Percentiles rank a stretch among this genome's conserved stretches.
phyloP scores from a whole-genome alignment of 352 stramenopile species.

The Aphanomyces euteiches region DNA sequence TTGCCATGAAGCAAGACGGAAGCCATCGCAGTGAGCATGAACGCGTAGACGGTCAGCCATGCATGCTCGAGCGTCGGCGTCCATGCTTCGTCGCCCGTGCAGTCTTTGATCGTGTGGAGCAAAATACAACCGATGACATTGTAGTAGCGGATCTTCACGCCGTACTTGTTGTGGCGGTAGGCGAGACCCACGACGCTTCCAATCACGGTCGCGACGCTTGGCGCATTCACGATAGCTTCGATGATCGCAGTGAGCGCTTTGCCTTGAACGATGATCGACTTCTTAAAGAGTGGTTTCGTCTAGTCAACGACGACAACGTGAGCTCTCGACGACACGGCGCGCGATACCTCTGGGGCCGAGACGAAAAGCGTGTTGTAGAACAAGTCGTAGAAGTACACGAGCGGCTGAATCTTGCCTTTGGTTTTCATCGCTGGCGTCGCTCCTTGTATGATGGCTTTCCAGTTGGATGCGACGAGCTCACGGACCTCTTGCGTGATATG shows the following conservation, averaged over 20 bases:
- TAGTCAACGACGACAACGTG: background rate
- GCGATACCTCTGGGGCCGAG: constrained; percentile 33
- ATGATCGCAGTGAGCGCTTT: constrained; percentile 44
- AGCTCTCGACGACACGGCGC: background rate
- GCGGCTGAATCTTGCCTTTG: constrained; percentile 26
- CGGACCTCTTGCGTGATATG: constrained; percentile 14
- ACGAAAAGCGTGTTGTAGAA: constrained; percentile 47
- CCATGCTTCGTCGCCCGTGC: constrained; percentile 31
- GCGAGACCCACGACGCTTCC: constrained; percentile 33
- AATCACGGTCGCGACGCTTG: constrained; percentile 38
- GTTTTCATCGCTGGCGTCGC: constrained; percentile 18
- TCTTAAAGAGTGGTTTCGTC: constrained; percentile 41
- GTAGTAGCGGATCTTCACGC: constrained; percentile 41
- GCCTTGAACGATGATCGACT: constrained; percentile 43
- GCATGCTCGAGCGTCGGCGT: constrained; percentile 34
- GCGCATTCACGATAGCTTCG: constrained; percentile 40
- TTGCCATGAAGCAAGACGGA: constrained; percentile 23
- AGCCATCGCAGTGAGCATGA: constrained; percentile 26
- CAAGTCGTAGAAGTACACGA: constrained; percentile 42
- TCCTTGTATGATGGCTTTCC: constrained; percentile 11
- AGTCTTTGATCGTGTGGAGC: constrained; percentile 36
- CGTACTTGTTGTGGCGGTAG: constrained; percentile 42
- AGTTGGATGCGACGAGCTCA: background rate
- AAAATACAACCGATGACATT: constrained; percentile 38
- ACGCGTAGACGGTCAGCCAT: constrained; percentile 36